Conservation (phyloP, 345 rosid genomes). For the Eutrema yunnanense region DNA sequence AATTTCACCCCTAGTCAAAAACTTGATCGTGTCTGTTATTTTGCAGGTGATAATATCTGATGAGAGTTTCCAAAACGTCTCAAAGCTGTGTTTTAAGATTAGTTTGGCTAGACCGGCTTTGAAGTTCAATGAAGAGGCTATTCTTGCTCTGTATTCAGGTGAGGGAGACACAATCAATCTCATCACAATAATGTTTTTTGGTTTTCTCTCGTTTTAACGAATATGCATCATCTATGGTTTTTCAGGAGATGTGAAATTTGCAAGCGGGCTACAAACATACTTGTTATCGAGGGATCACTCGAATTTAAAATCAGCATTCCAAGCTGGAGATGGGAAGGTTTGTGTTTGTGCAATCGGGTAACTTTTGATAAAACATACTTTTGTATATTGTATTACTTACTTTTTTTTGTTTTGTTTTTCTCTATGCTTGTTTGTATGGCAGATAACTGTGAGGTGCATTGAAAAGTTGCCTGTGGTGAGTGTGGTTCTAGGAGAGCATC, state of each 20-base stretch:
- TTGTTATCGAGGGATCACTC: constrained; percentile 69
- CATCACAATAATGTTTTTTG: background rate
- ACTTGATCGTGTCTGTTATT: background rate
- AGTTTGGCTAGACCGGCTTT: constrained; percentile 59
- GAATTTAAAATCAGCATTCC: constrained; percentile 69
- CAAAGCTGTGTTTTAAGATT: constrained; percentile 52
- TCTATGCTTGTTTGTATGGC: background rate
- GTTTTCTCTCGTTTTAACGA: background rate
- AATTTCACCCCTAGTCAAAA: background rate
- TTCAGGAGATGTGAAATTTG: constrained; percentile 62
- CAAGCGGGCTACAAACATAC: constrained; percentile 49
- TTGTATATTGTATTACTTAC: no score
- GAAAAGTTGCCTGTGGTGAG: constrained; percentile 49
- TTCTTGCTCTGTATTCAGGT: constrained; percentile 61
- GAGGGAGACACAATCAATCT: background rate
- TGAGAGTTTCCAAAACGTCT: constrained; percentile 54
- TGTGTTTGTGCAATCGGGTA: constrained; percentile 5
- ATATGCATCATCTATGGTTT: background rate
- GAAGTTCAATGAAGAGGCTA: constrained; percentile 49
- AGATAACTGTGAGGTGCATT: constrained; percentile 53
- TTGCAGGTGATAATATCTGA: constrained; percentile 61
- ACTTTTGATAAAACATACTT: no score
- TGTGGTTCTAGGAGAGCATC: constrained; percentile 50
- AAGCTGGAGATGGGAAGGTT: constrained; percentile 71
- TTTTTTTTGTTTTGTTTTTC: background rate